Evolutionary conservation across 768 basidiomycete genomes (phyloP).

Genomic region (Galerina sulciceps): DNA sequence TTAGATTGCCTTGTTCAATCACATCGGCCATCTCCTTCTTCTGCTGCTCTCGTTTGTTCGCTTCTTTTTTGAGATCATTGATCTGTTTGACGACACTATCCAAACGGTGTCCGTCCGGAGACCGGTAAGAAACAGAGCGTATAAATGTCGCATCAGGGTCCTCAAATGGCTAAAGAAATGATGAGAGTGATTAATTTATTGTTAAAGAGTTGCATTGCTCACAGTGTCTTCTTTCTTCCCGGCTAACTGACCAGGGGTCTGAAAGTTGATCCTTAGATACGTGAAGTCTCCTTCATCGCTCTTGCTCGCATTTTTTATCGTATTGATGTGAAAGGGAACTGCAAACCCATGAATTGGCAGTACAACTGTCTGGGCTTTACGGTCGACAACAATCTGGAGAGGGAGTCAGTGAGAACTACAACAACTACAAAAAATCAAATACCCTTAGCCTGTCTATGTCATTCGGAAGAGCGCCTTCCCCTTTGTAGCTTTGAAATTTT

Average conservation of each 20-base stretch:
- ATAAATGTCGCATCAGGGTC: slow-evolving; percentile 96
- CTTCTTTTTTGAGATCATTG: slow-evolving; percentile 93
- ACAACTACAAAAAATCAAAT: slow-evolving; percentile 29
- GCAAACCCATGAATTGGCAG: slow-evolving; percentile 94
- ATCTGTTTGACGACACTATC: slow-evolving; percentile 90
- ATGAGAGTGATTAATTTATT: background rate
- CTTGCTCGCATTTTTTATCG: slow-evolving; percentile 97
- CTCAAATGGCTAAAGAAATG: slow-evolving; percentile 77
- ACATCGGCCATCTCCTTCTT: slow-evolving; percentile 99
- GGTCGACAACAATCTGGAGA: slow-evolving; percentile 84
- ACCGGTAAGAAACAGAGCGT: slow-evolving; percentile 93
- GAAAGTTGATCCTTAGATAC: slow-evolving; percentile 95
- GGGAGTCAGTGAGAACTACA: background rate
- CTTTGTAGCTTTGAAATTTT: slow-evolving; percentile 95
- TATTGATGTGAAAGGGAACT: slow-evolving; percentile 97
- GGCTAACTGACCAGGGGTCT: slow-evolving; percentile 95
- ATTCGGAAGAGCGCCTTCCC: slow-evolving; percentile 87
- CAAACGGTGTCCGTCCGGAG: slow-evolving; percentile 87
- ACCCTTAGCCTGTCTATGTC: slow-evolving; percentile 83
- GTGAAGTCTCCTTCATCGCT: slow-evolving; percentile 96
- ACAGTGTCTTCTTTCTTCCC: slow-evolving; percentile 99
- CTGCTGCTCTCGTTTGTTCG: slow-evolving; percentile 96
- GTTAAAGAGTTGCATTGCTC: slow-evolving; percentile 16
- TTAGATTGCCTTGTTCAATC: slow-evolving; percentile 88
- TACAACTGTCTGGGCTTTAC: slow-evolving; percentile 87